Conservation (phyloP, 805 yeast genomes). For the Candida sphagnicola region DNA sequence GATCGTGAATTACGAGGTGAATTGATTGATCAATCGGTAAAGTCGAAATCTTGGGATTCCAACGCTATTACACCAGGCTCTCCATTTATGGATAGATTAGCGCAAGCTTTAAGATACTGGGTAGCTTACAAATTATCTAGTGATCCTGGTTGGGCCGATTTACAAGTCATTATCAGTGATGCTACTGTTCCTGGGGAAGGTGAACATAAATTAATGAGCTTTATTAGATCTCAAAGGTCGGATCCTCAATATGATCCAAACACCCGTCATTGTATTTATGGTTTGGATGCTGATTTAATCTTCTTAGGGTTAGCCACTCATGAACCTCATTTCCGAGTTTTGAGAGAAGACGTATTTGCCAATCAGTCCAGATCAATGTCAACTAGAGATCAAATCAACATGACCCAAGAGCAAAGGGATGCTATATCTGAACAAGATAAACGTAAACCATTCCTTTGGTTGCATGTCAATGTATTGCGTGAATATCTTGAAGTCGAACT, state of each 20-base stretch:
- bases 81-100: conserved; percentile 91
- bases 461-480: conserved; percentile 80
- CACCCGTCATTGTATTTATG: conserved; percentile 94
- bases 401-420: conserved; percentile 57
- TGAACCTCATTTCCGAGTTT: conserved; percentile 91
- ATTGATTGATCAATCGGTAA: conserved; percentile 68
- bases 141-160: conserved; percentile 91
- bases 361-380: conserved; percentile 52
- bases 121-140: conserved; percentile 79
- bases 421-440: conserved; percentile 39
- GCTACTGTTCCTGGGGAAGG: conserved; percentile 99
- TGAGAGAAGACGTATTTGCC: conserved; percentile 96
- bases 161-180: conserved; percentile 89
- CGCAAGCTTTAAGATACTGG: conserved; percentile 83
- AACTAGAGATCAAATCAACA: conserved; percentile 46
- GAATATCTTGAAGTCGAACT: conserved; percentile 87
- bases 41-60: conserved; percentile 86
- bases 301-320: conserved; percentile 95
- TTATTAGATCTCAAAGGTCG: conserved; percentile 83
- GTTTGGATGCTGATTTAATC: conserved; percentile 95
- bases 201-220: conserved; percentile 97
- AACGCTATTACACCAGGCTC: conserved; percentile 99
- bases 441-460: conserved; percentile 88
- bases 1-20: conserved; percentile 67
- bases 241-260: conserved; percentile 88